Evolutionary conservation across 345 rosid genomes (phyloP).

Genomic region (Acer campestre): DNA sequence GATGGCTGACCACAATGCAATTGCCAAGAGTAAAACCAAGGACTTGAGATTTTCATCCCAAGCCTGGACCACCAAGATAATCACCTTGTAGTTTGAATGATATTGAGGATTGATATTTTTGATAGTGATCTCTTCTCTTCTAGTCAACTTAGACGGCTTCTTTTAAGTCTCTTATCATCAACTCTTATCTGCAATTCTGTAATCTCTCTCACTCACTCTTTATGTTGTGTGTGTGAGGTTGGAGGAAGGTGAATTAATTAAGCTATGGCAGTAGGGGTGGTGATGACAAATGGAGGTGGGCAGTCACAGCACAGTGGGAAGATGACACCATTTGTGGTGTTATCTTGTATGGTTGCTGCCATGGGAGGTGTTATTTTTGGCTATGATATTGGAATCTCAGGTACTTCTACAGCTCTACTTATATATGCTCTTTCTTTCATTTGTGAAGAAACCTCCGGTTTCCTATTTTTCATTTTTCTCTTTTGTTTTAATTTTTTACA

Average conservation of each 20-base stretch:
- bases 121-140: not conserved
- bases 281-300: conserved; percentile 23
- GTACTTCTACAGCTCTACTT: conserved; percentile 27
- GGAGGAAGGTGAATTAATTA: not conserved
- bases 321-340: conserved; percentile 60
- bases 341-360: conserved; percentile 85
- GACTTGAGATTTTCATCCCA: too few species aligned
- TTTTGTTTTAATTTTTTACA: not conserved
- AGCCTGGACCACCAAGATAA: too few species aligned
- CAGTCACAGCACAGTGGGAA: conserved; percentile 42
- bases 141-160: conserved; percentile 18
- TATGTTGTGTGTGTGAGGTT: not conserved
- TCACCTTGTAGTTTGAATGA: too few species aligned
- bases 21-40: too few species aligned
- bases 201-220: not conserved
- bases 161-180: not conserved
- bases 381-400: conserved; percentile 84
- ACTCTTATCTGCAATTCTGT: too few species aligned
- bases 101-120: not conserved
- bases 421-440: too few species aligned
- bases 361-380: conserved; percentile 91
- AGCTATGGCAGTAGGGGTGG: conserved; percentile 49
- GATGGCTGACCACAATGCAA: too few species aligned
- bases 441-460: not conserved
- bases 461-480: not conserved